These are phyloP conservation scores for Skeletonema marinoi DNA, from an alignment of 108 stramenopile genomes.

Conservation along the genomic window DNA sequence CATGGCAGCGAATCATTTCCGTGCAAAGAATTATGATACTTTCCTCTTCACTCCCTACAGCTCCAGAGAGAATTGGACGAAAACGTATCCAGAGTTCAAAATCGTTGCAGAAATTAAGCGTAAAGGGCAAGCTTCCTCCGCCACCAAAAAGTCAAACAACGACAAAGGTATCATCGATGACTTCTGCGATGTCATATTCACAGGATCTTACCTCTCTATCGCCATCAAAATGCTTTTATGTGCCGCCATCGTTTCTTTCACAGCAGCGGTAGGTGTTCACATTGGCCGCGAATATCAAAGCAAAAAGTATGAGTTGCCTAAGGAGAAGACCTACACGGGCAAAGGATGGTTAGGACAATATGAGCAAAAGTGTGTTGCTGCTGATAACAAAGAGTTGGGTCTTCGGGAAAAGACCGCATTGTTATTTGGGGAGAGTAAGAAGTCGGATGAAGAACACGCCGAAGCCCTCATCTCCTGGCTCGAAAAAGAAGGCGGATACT, in stretches of 20 bases:
- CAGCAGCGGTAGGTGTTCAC: neutral
- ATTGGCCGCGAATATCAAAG: neutral
- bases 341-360: neutral
- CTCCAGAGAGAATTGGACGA: neutral
- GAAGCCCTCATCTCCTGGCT: neutral
- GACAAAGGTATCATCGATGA: neutral
- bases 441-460: neutral
- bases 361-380: neutral
- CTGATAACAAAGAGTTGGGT: neutral
- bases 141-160: neutral
- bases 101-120: neutral
- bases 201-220: neutral
- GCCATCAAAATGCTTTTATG: neutral
- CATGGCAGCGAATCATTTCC: neutral
- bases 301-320: neutral
- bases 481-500: slow-evolving; percentile 9
- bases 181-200: neutral
- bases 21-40: neutral
- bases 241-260: neutral
- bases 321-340: neutral
- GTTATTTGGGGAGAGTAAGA: neutral
- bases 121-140: neutral
- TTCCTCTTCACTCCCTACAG: neutral
- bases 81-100: neutral
- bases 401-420: neutral